Conservation (phyloP, 2,329 filamentous ascomycete genomes). For the Cadophora sp. region DNA sequence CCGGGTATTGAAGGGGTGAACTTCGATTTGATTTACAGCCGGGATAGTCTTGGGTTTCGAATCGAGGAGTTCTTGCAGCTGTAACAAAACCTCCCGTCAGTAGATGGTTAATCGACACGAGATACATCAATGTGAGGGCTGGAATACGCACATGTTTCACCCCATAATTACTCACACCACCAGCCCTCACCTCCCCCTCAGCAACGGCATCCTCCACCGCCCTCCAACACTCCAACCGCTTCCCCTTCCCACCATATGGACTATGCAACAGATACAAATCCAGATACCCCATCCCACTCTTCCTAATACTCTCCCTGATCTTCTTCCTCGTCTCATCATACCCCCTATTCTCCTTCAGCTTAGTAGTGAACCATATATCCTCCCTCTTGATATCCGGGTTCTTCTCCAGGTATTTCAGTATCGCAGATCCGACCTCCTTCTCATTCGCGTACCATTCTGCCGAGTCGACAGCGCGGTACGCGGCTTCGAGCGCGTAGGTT, state of each 20-base stretch:
- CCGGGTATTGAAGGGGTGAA: conserved; percentile 83
- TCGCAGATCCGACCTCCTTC: conserved; percentile 69
- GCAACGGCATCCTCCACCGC: conserved; percentile 78
- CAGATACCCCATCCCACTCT: conserved; percentile 74
- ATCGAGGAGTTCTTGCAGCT: conserved; percentile 44
- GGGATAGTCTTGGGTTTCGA: conserved; percentile 61
- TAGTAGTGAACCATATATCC: conserved; percentile 82
- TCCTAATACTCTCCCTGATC: conserved; percentile 69
- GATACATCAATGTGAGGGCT: not conserved
- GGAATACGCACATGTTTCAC: conserved; percentile 67
- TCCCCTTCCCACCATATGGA: conserved; percentile 75
- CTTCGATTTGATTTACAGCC: conserved; percentile 80
- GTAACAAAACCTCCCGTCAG: not conserved
- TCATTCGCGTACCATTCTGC: conserved; percentile 73
- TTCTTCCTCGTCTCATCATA: conserved; percentile 73
- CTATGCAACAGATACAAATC: conserved; percentile 83
- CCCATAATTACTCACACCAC: conserved; percentile 81
- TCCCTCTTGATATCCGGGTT: conserved; percentile 64
- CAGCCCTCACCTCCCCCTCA: conserved; percentile 73
- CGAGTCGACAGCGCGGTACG: conserved; percentile 60
- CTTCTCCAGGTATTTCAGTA: conserved; percentile 61
- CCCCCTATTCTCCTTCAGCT: conserved; percentile 67
- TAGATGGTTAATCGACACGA: not conserved
- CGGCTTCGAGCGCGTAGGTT: conserved; percentile 47
- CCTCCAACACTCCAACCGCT: conserved; percentile 74